phyloP scores from a whole-genome alignment of 345 rosid species.

The Syzygium jambos region DNA sequence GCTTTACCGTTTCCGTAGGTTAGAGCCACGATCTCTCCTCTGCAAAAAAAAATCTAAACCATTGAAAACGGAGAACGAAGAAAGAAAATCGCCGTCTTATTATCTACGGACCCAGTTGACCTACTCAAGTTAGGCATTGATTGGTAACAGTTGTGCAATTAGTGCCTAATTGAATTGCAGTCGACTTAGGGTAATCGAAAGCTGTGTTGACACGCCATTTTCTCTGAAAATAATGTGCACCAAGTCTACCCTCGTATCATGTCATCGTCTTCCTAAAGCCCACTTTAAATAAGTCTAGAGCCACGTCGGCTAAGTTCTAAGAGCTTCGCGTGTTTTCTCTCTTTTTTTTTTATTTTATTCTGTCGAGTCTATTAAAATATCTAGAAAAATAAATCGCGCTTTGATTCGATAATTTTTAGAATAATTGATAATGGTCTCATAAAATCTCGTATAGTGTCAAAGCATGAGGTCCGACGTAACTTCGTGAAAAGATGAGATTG shows the following conservation, averaged over 20 bases:
- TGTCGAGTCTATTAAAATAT: too few species aligned
- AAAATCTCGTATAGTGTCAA: too few species aligned
- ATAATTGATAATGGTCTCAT: too few species aligned
- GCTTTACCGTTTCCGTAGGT: too few species aligned
- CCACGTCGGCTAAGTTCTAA: background rate
- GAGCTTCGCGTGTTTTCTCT: background rate
- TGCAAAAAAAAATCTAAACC: too few species aligned
- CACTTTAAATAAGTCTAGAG: background rate
- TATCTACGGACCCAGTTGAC: background rate
- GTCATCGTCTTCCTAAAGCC: background rate
- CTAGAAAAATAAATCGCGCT: too few species aligned
- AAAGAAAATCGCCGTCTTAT: background rate
- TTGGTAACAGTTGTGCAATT: background rate
- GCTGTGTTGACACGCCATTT: background rate
- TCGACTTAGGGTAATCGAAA: background rate
- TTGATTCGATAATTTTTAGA: too few species aligned
- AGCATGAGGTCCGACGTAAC: too few species aligned
- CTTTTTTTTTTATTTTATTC: background rate
- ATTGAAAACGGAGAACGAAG: accelerated
- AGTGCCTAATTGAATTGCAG: background rate
- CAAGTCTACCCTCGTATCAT: background rate
- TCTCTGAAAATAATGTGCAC: background rate
- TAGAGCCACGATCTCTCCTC: too few species aligned
- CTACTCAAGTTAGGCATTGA: background rate
- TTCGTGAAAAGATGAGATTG: too few species aligned